A percentile compares a stretch with the other conserved stretches of the same genome.
phyloP scores from a whole-genome alignment of 768 basidiomycete genomes.

The Lactarius hengduanensis region DNA sequence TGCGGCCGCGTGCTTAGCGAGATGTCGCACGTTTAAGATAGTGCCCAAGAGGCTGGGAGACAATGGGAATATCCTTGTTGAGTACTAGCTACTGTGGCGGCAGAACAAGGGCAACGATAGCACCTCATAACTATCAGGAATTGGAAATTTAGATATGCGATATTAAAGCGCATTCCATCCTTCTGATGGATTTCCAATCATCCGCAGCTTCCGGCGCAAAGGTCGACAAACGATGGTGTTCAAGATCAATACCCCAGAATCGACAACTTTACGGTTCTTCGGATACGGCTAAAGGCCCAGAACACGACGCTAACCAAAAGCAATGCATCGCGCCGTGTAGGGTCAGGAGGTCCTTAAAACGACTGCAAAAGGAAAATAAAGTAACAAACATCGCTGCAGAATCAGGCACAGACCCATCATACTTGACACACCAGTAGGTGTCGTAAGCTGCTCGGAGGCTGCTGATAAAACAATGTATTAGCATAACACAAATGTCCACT shows the following conservation, averaged over 20 bases:
- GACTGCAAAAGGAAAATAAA: not conserved
- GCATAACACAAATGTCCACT: not conserved
- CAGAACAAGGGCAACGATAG: not conserved
- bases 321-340: not conserved
- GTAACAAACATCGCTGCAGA: not conserved
- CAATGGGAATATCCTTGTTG: not conserved
- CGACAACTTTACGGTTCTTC: not conserved
- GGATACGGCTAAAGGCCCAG: not conserved
- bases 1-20: not conserved
- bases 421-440: not conserved
- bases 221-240: not conserved
- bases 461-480: not conserved
- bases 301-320: not conserved
- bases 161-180: no score
- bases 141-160: not conserved
- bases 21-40: not conserved
- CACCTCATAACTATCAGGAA: not conserved
- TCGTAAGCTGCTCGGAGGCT: not conserved
- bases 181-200: constrained; percentile 10
- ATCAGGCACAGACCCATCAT: not conserved
- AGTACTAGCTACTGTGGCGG: not conserved
- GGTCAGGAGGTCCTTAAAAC: not conserved
- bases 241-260: not conserved
- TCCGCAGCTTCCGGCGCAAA: constrained; percentile 8
- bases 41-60: not conserved